Percentiles rank a stretch among this genome's conserved stretches.
Conservation (phyloP, 495 filamentous ascomycete genomes). For the Glonium stellatum region DNA sequence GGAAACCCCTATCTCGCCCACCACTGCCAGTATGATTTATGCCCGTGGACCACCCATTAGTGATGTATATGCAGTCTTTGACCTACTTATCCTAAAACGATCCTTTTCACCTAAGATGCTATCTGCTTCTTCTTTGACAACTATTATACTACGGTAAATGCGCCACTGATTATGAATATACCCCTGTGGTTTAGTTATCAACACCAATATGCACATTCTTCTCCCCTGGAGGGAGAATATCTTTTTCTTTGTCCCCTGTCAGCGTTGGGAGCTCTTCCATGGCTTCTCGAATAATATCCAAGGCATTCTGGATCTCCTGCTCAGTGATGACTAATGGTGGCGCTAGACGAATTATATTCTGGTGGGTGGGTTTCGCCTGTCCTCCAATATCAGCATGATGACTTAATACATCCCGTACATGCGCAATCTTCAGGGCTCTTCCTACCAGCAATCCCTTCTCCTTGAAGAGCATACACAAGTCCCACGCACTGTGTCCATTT, state of each 20-base stretch:
- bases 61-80: too few species aligned
- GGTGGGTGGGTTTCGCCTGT: conserved; percentile 95
- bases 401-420: conserved; percentile 25
- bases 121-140: background rate
- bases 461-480: conserved; percentile 92
- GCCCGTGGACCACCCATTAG: too few species aligned
- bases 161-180: background rate
- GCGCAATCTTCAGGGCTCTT: conserved; percentile 43
- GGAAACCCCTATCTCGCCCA: too few species aligned
- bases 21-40: too few species aligned
- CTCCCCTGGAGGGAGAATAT: conserved; percentile 75
- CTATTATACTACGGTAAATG: background rate
- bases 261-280: conserved; percentile 36
- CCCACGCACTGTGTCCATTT: conserved; percentile 87
- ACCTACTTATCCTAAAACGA: background rate
- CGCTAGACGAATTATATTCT: conserved; percentile 69
- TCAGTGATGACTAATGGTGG: conserved; percentile 41
- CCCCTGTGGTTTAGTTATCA: conserved; percentile 28
- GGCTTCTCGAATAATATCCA: conserved; percentile 38
- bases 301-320: conserved; percentile 34
- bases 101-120: background rate
- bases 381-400: conserved; percentile 20
- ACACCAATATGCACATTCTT: conserved; percentile 67
- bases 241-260: conserved; percentile 69
- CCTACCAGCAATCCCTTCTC: conserved; percentile 85